phyloP scores from a whole-genome alignment of 78 protist genomes.

The Blattamonas nauphoetae region DNA sequence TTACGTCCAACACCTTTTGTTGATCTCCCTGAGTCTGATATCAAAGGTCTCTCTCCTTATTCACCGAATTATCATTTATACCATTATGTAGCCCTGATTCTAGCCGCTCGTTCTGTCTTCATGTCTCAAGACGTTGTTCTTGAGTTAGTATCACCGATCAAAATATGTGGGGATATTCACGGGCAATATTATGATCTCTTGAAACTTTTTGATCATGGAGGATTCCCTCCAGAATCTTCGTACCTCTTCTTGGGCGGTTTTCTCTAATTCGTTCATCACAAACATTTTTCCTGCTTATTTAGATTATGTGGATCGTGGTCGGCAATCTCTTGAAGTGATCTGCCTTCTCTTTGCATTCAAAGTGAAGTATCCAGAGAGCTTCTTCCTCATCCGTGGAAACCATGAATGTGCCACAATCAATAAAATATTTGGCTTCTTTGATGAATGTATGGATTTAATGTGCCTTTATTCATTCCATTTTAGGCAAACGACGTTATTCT shows the following conservation, averaged over 20 bases:
- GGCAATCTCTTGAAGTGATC: background rate
- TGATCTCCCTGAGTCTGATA: background rate
- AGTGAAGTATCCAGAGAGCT: slow-evolving; percentile 17
- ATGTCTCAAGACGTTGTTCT: slow-evolving; percentile 11
- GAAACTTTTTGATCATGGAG: slow-evolving; percentile 19
- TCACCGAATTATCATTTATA: background rate
- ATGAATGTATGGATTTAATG: slow-evolving; percentile 2
- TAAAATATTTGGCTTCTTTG: background rate
- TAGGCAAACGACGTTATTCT: background rate
- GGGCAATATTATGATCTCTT: slow-evolving; percentile 22
- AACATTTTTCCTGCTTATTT: background rate
- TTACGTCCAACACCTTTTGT: background rate
- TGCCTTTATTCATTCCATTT: background rate
- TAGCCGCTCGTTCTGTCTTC: background rate
- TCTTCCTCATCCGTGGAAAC: slow-evolving; percentile 17
- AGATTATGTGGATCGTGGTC: slow-evolving; percentile 22
- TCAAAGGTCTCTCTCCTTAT: background rate
- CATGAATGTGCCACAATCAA: slow-evolving; percentile 19
- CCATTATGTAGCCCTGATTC: background rate
- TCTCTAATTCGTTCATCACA: background rate
- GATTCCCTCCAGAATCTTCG: slow-evolving; percentile 13
- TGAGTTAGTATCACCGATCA: slow-evolving; percentile 9
- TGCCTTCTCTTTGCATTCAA: slow-evolving; percentile 19
- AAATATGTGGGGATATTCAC: slow-evolving; percentile 37
- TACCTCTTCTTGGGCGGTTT: slow-evolving; percentile 15